Conservation (phyloP, 164 flowering plant genomes). For the Piper longum region DNA sequence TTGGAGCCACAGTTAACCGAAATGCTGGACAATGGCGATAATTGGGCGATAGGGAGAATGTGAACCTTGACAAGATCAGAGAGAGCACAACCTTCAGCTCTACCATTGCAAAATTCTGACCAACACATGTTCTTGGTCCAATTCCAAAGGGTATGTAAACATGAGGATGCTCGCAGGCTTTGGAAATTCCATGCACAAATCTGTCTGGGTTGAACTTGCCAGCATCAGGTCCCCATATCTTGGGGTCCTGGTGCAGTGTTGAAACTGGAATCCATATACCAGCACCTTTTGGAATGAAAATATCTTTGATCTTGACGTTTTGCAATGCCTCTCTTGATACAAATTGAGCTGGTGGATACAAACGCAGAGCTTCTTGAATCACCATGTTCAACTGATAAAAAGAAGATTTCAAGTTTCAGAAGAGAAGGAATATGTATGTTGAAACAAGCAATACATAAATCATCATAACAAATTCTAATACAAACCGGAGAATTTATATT, state of each 20-base stretch:
- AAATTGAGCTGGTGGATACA: conserved; percentile 7
- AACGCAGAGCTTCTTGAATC: conserved; percentile 8
- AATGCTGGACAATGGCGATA: conserved; percentile 12
- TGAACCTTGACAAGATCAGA: conserved; percentile 17
- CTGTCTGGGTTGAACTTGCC: conserved; percentile 28
- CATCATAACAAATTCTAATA: too few species aligned
- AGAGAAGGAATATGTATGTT: too few species aligned
- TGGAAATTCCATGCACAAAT: conserved; percentile 21
- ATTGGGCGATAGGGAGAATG: conserved; percentile 14
- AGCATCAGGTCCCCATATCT: conserved; percentile 25
- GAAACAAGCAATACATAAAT: too few species aligned
- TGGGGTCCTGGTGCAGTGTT: conserved; percentile 7
- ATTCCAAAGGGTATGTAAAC: conserved; percentile 20
- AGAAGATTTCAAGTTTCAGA: not conserved
- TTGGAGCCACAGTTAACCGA: conserved; percentile 14
- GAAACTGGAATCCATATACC: conserved; percentile 7
- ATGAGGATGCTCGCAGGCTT: conserved; percentile 27
- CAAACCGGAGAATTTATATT: too few species aligned
- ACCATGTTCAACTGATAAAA: conserved; percentile 9
- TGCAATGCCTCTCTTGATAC: conserved; percentile 6
- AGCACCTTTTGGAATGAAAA: conserved; percentile 7
- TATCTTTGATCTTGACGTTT: conserved; percentile 3
- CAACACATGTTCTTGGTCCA: conserved; percentile 24
- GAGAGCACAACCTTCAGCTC: conserved; percentile 21
- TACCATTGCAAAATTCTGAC: conserved; percentile 30